Evolutionary conservation across 805 yeast genomes (phyloP), one percentile per base, ranked within the genome.

Genomic region (Candida ascalaphidarum): DNA sequence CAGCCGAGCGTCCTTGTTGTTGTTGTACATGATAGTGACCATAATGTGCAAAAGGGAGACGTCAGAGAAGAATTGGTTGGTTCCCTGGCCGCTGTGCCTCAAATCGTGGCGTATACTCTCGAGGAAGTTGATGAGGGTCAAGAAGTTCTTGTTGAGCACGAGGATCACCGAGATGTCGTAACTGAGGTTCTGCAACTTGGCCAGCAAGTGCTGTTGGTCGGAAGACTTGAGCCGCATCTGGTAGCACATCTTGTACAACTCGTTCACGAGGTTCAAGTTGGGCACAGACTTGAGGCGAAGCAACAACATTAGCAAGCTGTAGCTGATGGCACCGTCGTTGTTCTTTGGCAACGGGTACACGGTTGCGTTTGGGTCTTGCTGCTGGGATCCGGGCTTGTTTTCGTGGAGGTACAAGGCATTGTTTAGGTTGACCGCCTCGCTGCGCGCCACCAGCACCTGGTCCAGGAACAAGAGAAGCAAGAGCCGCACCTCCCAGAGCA

Each of bases 251-350:
- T 57, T 59, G 45, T 65, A 71, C 22, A 60, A 42, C 25, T 61
- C 70, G 31, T 65, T 67, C 14, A 69, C 52, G 14, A 67, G 39
- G 16, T 48, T 40, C 33, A 67, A 29, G 31, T 58, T 65, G 5
- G 71, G 64, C 1, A 61, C 54, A 17, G 65, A 53, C 32, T 59
- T 67, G 28, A 71, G 47, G 29, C 70, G 46, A 18, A 64, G 48
- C 15, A 70, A 31, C 14, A 65, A 27, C 21, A 41, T 34, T 15
- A 61, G 34, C 20, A 61, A 37, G 29, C 37, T 40, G 35, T 50
- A 45, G 8, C 43, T 36, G n/a, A 60, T 48, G 7, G 25, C 19
- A 5, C 51, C 41, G 17, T 50, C 43, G 22, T 56, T 58, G 30
- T 58, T 58, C 23, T 52, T 52, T 8, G 66, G 65, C 12, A 62